Percentiles rank a stretch among this genome's conserved stretches.
Conservation (phyloP, 1,284 basidiomycete species). For the Ustilago shanxiensis region DNA sequence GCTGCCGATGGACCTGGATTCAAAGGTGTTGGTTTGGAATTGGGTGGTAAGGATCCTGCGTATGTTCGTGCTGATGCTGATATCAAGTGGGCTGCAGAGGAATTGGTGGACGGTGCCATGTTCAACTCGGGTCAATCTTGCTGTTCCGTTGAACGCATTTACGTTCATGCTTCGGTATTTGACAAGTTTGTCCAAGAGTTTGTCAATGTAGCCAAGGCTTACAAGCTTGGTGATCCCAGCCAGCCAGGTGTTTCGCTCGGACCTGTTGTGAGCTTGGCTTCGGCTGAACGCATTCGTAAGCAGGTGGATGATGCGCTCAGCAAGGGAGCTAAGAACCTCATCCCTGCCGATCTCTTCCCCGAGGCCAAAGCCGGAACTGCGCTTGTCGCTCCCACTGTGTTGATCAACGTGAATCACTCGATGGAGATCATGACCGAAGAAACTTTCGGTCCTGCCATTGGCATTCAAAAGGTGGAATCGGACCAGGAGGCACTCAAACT, state of each 20-base stretch:
- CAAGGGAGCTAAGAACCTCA: constrained; percentile 34
- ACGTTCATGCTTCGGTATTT: constrained; percentile 87
- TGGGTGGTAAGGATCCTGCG: constrained; percentile 95
- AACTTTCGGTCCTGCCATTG: constrained; percentile 82
- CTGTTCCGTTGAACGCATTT: constrained; percentile 89
- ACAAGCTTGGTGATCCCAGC: constrained; percentile 88
- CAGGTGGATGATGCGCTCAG: constrained; percentile 81
- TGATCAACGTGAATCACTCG: constrained; percentile 87
- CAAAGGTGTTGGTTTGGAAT: constrained; percentile 79
- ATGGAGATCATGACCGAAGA: constrained; percentile 92
- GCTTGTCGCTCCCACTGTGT: constrained; percentile 88
- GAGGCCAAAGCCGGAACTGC: constrained; percentile 78
- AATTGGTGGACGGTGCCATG: constrained; percentile 93
- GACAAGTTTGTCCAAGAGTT: constrained; percentile 84
- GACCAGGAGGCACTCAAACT: constrained; percentile 86
- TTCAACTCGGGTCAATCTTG: constrained; percentile 97
- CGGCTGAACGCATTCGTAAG: constrained; percentile 84
- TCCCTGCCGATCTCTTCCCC: constrained; percentile 74
- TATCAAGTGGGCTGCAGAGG: constrained; percentile 82
- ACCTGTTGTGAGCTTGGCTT: constrained; percentile 88
- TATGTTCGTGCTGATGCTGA: constrained; percentile 89
- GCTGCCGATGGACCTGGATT: constrained; percentile 77
- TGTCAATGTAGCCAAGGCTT: constrained; percentile 81
- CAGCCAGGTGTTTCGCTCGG: constrained; percentile 81
- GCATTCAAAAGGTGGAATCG: constrained; percentile 86